Evolutionary conservation across 2,329 filamentous ascomycete species (phyloP).

Genomic region (Fonsecaea multimorphosa): DNA sequence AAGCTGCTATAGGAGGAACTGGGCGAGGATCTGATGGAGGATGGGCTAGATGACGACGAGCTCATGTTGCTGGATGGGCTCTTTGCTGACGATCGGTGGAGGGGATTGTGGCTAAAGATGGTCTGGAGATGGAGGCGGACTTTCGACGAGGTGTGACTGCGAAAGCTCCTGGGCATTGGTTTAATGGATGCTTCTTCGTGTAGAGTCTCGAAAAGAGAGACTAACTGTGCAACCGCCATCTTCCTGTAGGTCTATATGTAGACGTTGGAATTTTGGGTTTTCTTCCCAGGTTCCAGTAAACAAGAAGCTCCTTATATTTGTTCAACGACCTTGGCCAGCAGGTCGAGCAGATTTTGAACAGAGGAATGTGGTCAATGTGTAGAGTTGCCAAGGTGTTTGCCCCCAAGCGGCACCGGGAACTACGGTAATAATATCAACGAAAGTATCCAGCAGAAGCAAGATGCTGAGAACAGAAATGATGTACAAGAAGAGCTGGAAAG

Average conservation of each 20-base stretch:
- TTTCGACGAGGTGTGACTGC: slow-evolving; percentile 28
- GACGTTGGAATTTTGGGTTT: background rate
- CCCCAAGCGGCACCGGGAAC: background rate
- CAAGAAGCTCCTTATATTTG: background rate
- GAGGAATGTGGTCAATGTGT: slow-evolving; percentile 27
- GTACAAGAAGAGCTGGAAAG: slow-evolving; percentile 10
- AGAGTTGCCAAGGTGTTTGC: slow-evolving; percentile 3
- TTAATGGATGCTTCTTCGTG: slow-evolving; percentile 31
- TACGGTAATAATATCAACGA: background rate
- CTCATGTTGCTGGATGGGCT: slow-evolving; percentile 20
- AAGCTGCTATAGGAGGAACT: slow-evolving; percentile 42
- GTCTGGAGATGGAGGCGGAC: slow-evolving; percentile 33
- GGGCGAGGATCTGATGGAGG: slow-evolving; percentile 38
- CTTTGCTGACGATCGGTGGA: slow-evolving; percentile 23
- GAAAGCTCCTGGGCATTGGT: slow-evolving; percentile 30
- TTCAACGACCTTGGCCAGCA: slow-evolving; percentile 28
- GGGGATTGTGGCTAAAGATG: slow-evolving; percentile 32
- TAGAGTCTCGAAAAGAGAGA: slow-evolving; percentile 34
- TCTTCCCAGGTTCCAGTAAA: background rate
- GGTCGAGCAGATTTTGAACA: slow-evolving; percentile 15
- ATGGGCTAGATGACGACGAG: slow-evolving; percentile 25
- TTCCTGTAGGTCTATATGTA: background rate
- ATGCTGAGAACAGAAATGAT: slow-evolving; percentile 14
- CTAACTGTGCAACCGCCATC: slow-evolving; percentile 38
- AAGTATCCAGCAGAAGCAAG: slow-evolving; percentile 14